Conservation (phyloP, 2,329 filamentous ascomycete genomes). For the Volutella citrinella region DNA sequence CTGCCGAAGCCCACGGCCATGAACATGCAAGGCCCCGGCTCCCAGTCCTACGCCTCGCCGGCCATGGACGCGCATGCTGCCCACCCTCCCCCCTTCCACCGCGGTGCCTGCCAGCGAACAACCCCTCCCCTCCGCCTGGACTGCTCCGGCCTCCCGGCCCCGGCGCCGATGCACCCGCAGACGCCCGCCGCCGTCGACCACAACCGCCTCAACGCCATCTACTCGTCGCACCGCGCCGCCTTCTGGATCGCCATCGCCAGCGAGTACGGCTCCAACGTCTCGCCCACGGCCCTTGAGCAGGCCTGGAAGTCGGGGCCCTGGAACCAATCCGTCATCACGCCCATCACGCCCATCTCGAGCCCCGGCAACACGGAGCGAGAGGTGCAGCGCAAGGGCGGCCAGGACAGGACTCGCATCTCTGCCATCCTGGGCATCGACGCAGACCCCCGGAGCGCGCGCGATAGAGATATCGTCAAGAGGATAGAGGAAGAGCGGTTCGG, state of each 20-base stretch:
- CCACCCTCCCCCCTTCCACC: constrained; percentile 35
- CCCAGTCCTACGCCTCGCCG: constrained; percentile 39
- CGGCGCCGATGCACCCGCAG: constrained; percentile 26
- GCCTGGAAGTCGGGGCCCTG: constrained; percentile 58
- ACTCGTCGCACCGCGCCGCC: constrained; percentile 63
- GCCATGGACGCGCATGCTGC: constrained; percentile 43
- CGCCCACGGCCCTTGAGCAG: constrained; percentile 64
- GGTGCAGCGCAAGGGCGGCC: constrained; percentile 32
- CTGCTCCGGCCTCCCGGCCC: constrained; percentile 46
- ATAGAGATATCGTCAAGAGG: constrained; percentile 55
- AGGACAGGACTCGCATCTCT: constrained; percentile 60
- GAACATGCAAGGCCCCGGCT: constrained; percentile 37
- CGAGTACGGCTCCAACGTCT: constrained; percentile 65
- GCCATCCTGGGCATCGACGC: constrained; percentile 60
- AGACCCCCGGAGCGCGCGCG: constrained; percentile 54
- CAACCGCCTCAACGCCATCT: constrained; percentile 65
- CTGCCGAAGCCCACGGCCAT: constrained; percentile 62
- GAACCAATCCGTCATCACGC: constrained; percentile 38
- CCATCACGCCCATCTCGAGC: constrained; percentile 53
- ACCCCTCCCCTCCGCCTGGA: constrained; percentile 57
- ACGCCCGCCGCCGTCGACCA: constrained; percentile 54
- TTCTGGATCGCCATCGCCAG: constrained; percentile 73
- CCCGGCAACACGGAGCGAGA: constrained; percentile 46
- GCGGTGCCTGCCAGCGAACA: constrained; percentile 32
- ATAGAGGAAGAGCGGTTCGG: constrained; percentile 49